Base-by-base conservation (phyloP, 1,139 yeast species). In the Sugiyamaella xylanicola region DNA sequence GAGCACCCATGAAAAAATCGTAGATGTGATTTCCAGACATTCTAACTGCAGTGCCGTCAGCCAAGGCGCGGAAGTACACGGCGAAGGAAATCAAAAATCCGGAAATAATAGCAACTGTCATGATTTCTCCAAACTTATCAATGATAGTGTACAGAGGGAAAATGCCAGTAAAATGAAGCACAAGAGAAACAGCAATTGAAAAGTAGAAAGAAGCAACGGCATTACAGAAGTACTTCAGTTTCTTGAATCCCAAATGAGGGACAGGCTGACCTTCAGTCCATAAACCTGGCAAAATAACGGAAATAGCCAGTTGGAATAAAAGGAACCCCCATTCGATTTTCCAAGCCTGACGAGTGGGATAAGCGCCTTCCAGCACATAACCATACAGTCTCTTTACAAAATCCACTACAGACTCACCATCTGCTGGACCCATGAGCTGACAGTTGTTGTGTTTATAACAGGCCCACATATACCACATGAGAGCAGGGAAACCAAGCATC, bases 391-490 rank as follows among this genome's bases (percentile, higher is more conserved):
- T 66, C 57, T 64, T 65, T 54, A 87, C 73, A 65, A 92, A 91
- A 1, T 81, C 81, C 0, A 56, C 46, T 80, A 85, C 78, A 1
- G 85, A 61, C 72, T 92, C 86, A 48, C 76, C 86, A 1, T 72
- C 76, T 0, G 72, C 67, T 1, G 97, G 97, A 72, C 79, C 74
- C 21, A 96, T 90, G 37, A 89, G 79, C 48, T 75, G 70, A 2
- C 97, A 96, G 60, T 76, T 76, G 72, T 90, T 88, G 72, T 86
- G 90, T 63, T 83, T 80, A 58, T 95, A 93, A 68, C 92, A 82
- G 57, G 92, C 84, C 95, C 97, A 93, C 93, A 93, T 86, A 74
- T 93, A 93, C 81, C 87, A 89, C 99, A 93, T 93, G 68, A 95
- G 78, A 53, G 86, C 69, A 4, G 99, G 99, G 75, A 93, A 95